A percentile compares a stretch with the other conserved stretches of the same genome.
Conservation (phyloP, 257 asterid genomes). For the Plantago ovata region DNA sequence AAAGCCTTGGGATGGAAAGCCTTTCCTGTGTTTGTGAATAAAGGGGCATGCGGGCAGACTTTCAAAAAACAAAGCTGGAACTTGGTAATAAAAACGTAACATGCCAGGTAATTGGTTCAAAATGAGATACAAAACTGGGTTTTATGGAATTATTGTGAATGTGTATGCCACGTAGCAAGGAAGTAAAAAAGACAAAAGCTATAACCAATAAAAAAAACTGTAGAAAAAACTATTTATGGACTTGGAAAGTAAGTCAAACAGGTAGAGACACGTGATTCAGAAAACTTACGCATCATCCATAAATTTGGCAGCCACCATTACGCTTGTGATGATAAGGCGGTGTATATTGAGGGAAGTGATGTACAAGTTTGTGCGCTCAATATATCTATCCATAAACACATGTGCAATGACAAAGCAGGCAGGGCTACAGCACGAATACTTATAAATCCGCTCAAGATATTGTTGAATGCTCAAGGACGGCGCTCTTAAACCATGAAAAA, state of each 20-base stretch:
- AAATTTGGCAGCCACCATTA: constrained; percentile 93
- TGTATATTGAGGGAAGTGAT: constrained; percentile 76
- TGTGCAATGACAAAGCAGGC: constrained; percentile 82
- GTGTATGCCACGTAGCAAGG: too few relatives aligned
- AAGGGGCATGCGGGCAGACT: not conserved
- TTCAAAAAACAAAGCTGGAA: too few relatives aligned
- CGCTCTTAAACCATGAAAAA: constrained; percentile 79
- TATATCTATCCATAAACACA: constrained; percentile 63
- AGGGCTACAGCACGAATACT: constrained; percentile 89
- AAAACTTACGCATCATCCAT: constrained; percentile 88
- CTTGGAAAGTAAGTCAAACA: not conserved
- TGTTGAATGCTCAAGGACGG: constrained; percentile 69
- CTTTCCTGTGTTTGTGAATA: not conserved
- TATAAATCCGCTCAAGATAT: constrained; percentile 76
- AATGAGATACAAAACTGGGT: too few relatives aligned
- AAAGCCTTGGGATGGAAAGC: too few relatives aligned
- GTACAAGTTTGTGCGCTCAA: constrained; percentile 39
- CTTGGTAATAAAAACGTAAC: too few relatives aligned
- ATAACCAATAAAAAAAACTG: too few relatives aligned
- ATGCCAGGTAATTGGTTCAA: too few relatives aligned
- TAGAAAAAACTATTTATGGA: not conserved
- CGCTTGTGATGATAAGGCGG: constrained; percentile 77
- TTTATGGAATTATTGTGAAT: too few relatives aligned
- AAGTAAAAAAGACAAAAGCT: too few relatives aligned
- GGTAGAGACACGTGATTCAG: not conserved